phyloP scores from a whole-genome alignment of 2,329 filamentous ascomycete genomes.

The Microdochium trichocladiopsis region DNA sequence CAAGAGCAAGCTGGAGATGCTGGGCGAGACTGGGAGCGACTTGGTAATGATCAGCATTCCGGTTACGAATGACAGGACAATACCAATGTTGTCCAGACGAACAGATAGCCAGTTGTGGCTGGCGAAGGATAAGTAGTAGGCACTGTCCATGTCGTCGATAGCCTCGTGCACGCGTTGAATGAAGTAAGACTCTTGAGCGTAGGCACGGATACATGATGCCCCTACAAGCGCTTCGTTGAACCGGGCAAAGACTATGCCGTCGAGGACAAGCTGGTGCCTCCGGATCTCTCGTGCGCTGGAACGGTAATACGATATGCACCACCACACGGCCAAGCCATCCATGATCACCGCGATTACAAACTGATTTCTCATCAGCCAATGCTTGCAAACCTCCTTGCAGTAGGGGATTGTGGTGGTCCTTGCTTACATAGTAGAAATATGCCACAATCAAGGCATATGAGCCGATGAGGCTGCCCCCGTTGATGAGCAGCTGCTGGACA shows the following conservation, averaged over 20 bases:
- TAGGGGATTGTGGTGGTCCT: too few relatives aligned
- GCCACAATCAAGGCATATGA: conserved; percentile 59
- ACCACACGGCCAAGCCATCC: conserved; percentile 50
- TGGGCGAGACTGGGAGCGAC: conserved; percentile 8
- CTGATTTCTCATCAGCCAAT: conserved; percentile 3
- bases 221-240: conserved; percentile 60
- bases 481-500: conserved; percentile 59
- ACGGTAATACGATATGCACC: conserved; percentile 58
- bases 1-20: too few relatives aligned
- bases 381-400: too few relatives aligned
- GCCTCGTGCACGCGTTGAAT: conserved; percentile 42
- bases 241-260: conserved; percentile 55
- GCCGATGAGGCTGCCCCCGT: conserved; percentile 52
- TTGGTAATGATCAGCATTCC: conserved; percentile 60
- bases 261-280: conserved; percentile 58
- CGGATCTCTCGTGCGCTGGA: conserved; percentile 62
- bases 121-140: conserved; percentile 61
- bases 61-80: conserved; percentile 52
- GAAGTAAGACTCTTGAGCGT: conserved; percentile 54
- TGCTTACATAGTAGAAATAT: conserved; percentile 52
- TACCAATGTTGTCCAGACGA: conserved; percentile 55
- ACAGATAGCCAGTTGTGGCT: conserved; percentile 62
- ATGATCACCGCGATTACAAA: conserved; percentile 58
- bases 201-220: conserved; percentile 57
- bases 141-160: conserved; percentile 60